These are phyloP conservation scores for Hymenoscyphus repandus DNA, from an alignment of 2,329 filamentous ascomycete species.

Conservation along the genomic window DNA sequence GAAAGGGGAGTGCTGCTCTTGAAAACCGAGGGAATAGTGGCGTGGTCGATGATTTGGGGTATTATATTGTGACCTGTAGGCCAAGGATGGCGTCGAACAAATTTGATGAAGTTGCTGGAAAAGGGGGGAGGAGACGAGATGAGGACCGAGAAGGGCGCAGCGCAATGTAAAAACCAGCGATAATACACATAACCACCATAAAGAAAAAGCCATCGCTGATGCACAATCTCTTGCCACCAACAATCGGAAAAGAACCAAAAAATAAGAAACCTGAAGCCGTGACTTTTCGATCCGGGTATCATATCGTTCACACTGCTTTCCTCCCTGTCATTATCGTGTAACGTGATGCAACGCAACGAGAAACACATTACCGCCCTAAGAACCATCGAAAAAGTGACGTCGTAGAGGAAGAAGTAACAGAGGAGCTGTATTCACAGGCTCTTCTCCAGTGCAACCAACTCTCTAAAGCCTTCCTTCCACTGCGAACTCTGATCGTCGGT, in stretches of 20 bases:
- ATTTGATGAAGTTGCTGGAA: too few relatives aligned
- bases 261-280: neutral
- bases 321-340: neutral
- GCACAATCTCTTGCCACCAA: too few relatives aligned
- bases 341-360: constrained; percentile 1
- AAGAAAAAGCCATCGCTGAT: too few relatives aligned
- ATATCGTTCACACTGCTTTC: constrained; percentile 3
- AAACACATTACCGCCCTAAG: neutral
- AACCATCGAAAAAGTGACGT: neutral
- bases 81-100: too few relatives aligned
- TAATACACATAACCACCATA: too few relatives aligned
- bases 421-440: constrained; percentile 15
- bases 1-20: too few relatives aligned
- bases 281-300: constrained; percentile 1
- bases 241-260: neutral
- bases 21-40: too few relatives aligned
- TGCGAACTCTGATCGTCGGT: constrained; percentile 41
- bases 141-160: too few relatives aligned
- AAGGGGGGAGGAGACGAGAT: too few relatives aligned
- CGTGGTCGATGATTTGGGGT: too few relatives aligned
- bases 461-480: constrained; percentile 53
- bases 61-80: too few relatives aligned
- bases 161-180: too few relatives aligned
- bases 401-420: neutral
- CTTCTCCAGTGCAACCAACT: constrained; percentile 47